Conservation (phyloP, 352 stramenopile species). For the Phytophthora sansomeana region DNA sequence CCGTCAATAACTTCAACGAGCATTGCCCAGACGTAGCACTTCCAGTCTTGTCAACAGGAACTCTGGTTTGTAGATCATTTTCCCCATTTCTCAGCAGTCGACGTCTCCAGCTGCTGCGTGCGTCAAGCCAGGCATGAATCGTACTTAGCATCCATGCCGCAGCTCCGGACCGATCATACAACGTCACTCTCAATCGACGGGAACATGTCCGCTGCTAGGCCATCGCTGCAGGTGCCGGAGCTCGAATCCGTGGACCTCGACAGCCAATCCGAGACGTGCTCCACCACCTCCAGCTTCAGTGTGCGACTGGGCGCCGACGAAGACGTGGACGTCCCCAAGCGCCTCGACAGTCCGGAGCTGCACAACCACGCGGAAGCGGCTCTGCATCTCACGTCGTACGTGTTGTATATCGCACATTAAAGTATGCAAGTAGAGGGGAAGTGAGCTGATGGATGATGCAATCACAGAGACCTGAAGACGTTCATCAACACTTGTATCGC, state of each 20-base stretch:
- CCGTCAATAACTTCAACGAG: conserved; percentile 15
- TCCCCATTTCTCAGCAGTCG: not conserved
- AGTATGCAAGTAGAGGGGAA: not conserved
- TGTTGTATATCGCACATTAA: conserved; percentile 1
- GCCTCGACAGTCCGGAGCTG: conserved; percentile 22
- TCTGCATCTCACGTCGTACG: conserved; percentile 58
- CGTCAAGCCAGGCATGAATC: not conserved
- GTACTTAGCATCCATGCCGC: not conserved
- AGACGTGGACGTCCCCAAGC: conserved; percentile 20
- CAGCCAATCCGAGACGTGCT: conserved; percentile 34
- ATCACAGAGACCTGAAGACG: conserved; percentile 56
- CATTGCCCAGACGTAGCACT: too few relatives aligned
- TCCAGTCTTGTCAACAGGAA: too few relatives aligned
- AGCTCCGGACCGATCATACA: conserved; percentile 4
- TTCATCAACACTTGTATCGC: conserved; percentile 90
- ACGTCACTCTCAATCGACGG: conserved; percentile 27
- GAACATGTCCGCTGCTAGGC: conserved; percentile 23
- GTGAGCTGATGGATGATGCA: conserved; percentile 14
- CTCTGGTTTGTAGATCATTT: too few relatives aligned
- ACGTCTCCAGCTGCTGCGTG: not conserved
- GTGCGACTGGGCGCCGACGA: conserved; percentile 7
- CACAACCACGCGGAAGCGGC: conserved; percentile 34
- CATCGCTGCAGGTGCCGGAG: conserved; percentile 37
- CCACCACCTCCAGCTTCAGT: conserved; percentile 40
- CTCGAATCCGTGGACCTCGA: conserved; percentile 41